These are phyloP conservation scores for Cryphonectria parasitica DNA, from an alignment of 2,329 filamentous ascomycete genomes.

Conservation along the genomic window DNA sequence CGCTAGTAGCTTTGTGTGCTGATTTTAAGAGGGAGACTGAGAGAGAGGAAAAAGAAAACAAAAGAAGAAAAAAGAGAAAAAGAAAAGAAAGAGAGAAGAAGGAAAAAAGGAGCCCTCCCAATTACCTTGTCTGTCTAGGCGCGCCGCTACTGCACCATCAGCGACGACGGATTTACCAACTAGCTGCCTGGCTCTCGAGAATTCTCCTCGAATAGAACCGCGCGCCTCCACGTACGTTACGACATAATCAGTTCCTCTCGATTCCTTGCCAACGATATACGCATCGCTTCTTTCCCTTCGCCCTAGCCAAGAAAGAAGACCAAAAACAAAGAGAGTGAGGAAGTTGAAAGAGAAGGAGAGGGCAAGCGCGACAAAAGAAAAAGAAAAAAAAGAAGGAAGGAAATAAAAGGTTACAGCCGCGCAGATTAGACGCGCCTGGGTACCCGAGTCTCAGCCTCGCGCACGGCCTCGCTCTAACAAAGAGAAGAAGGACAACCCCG, in stretches of 20 bases:
- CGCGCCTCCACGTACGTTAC: not conserved
- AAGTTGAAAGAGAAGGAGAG: too few relatives aligned
- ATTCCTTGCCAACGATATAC: not conserved
- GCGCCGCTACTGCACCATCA: constrained; percentile 15
- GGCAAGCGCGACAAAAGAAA: too few relatives aligned
- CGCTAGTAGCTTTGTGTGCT: constrained; percentile 19
- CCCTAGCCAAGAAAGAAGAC: not conserved
- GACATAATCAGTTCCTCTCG: not conserved
- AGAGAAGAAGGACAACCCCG: not conserved
- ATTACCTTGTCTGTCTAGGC: constrained; percentile 13
- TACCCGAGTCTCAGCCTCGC: constrained; percentile 15
- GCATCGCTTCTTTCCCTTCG: constrained; percentile 1
- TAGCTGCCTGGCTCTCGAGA: not conserved
- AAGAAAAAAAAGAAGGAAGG: not conserved
- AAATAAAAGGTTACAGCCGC: constrained; percentile 21
- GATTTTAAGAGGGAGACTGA: not conserved
- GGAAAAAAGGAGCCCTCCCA: not conserved
- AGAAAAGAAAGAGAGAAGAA: not conserved
- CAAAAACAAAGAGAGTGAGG: too few relatives aligned
- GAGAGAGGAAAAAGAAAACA: not conserved
- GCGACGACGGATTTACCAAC: not conserved
- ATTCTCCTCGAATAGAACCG: not conserved
- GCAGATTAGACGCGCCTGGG: constrained; percentile 25
- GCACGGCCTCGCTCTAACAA: constrained; percentile 4
- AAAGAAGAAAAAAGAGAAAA: too few relatives aligned